phyloP scores from a whole-genome alignment of 176 grass and related monocot species.

The Oryza glaberrima region DNA sequence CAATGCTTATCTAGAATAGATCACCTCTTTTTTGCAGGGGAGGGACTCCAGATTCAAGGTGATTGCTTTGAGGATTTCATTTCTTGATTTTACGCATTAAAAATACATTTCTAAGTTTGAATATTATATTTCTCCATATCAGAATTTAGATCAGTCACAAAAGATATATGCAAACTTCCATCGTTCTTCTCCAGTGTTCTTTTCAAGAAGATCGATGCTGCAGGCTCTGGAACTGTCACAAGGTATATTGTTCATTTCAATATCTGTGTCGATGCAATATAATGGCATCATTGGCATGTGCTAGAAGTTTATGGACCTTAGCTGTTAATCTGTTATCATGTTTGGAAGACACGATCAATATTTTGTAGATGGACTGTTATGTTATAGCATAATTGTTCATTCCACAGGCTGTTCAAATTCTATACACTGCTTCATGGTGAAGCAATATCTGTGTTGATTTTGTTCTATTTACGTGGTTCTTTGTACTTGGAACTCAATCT shows the following conservation, averaged over 20 bases:
- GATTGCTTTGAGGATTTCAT: slow-evolving; percentile 22
- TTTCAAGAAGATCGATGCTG: slow-evolving; percentile 86
- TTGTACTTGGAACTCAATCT: slow-evolving; percentile 3
- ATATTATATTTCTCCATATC: slow-evolving; percentile 44
- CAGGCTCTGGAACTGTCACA: slow-evolving; percentile 74
- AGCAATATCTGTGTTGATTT: slow-evolving; percentile 1
- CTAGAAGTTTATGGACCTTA: slow-evolving; percentile 5
- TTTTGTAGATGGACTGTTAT: slow-evolving; percentile 13
- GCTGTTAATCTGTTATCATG: neutral
- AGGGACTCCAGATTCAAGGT: slow-evolving; percentile 89
- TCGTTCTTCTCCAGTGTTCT: slow-evolving; percentile 85
- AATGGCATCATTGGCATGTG: slow-evolving; percentile 28
- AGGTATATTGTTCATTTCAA: slow-evolving; percentile 57
- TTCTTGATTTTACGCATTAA: slow-evolving; percentile 12
- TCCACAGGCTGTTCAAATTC: neutral
- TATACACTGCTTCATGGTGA: neutral
- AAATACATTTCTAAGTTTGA: slow-evolving; percentile 33
- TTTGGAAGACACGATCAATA: slow-evolving; percentile 3
- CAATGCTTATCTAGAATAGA: slow-evolving; percentile 92
- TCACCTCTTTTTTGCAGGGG: slow-evolving; percentile 91
- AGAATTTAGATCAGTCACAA: slow-evolving; percentile 95
- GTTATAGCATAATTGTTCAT: neutral
- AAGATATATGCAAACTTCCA: slow-evolving; percentile 96
- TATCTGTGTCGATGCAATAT: slow-evolving; percentile 23
- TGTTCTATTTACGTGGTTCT: neutral